Percentiles rank a stretch among this genome's conserved stretches.
These are phyloP conservation scores for Pythium oligandrum DNA, from an alignment of 352 stramenopile genomes.

Conservation along the genomic window DNA sequence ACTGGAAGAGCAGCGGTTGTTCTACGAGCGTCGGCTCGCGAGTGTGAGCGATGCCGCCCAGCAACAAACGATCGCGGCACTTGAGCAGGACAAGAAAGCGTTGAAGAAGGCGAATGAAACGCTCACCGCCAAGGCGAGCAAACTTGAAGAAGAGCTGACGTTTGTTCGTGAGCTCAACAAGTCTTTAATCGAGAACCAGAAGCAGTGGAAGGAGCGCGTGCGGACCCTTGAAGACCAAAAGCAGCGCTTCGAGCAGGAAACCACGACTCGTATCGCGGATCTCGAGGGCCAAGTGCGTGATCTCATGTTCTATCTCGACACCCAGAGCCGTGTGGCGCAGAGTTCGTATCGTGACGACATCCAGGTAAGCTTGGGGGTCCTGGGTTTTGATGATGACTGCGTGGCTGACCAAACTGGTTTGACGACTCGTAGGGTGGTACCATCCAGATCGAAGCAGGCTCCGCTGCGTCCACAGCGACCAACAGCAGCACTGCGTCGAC, in stretches of 20 bases:
- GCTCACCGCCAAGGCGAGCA: slow-evolving; percentile 59
- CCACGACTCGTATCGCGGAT: slow-evolving; percentile 56
- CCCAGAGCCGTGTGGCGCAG: slow-evolving; percentile 81
- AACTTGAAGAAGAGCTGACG: slow-evolving; percentile 76
- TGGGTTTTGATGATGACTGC: not conserved
- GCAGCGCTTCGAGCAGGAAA: slow-evolving; percentile 48
- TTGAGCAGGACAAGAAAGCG: slow-evolving; percentile 82
- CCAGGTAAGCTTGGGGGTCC: slow-evolving; percentile 28
- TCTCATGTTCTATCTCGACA: slow-evolving; percentile 89
- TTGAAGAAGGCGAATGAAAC: slow-evolving; percentile 68
- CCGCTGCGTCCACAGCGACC: slow-evolving; percentile 12
- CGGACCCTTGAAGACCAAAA: slow-evolving; percentile 65
- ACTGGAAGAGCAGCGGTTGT: slow-evolving; percentile 93
- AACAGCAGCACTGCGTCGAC: slow-evolving; percentile 2
- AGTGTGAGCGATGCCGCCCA: slow-evolving; percentile 53
- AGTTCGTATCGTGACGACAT: slow-evolving; percentile 79
- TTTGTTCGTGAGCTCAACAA: slow-evolving; percentile 87
- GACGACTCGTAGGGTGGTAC: slow-evolving; percentile 43
- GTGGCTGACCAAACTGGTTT: too few relatives aligned
- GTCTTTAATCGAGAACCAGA: slow-evolving; percentile 84
- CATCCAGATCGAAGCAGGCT: slow-evolving; percentile 59
- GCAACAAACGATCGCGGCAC: slow-evolving; percentile 39
- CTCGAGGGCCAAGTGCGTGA: slow-evolving; percentile 82
- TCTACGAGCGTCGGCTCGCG: slow-evolving; percentile 85
- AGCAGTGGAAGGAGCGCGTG: slow-evolving; percentile 85